A percentile compares a stretch with the other conserved stretches of the same genome.
Evolutionary conservation across 2,329 filamentous ascomycete genomes (phyloP).

Genomic region (Calonectria hongkongensis): DNA sequence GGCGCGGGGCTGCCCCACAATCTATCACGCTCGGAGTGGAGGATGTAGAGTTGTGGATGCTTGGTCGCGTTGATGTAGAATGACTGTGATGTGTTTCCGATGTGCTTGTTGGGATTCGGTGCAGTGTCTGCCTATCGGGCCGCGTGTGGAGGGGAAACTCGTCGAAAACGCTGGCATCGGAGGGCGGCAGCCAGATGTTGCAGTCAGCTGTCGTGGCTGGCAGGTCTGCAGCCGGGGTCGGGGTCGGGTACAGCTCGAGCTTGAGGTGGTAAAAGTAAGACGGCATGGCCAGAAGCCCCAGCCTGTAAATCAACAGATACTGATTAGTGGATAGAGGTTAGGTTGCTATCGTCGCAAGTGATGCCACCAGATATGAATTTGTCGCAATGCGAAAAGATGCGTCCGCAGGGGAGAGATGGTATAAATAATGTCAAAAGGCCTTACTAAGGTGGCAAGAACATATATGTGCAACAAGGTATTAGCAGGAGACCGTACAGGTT

Average conservation of each 20-base stretch:
- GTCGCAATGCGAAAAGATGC: neutral
- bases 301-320: constrained; percentile 23
- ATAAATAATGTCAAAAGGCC: neutral
- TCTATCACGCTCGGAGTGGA: constrained; percentile 65
- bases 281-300: constrained; percentile 68
- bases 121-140: constrained; percentile 48
- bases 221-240: constrained; percentile 57
- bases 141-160: constrained; percentile 71
- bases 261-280: constrained; percentile 80
- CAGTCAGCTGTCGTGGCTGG: constrained; percentile 37
- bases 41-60: constrained; percentile 37
- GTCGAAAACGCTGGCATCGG: constrained; percentile 72
- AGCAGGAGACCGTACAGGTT: constrained; percentile 22
- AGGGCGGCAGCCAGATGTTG: constrained; percentile 70
- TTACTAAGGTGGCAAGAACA: constrained; percentile 52
- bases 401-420: neutral
- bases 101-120: constrained; percentile 37
- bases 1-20: constrained; percentile 66
- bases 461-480: constrained; percentile 31
- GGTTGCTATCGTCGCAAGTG: neutral
- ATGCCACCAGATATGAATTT: neutral
- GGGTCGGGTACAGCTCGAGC: constrained; percentile 76
- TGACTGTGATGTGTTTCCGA: constrained; percentile 27
- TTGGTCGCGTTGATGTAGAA: constrained; percentile 20
- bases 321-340: neutral